Base-by-base conservation (phyloP, 2,329 filamentous ascomycete species). In the Neurospora crassa region DNA sequence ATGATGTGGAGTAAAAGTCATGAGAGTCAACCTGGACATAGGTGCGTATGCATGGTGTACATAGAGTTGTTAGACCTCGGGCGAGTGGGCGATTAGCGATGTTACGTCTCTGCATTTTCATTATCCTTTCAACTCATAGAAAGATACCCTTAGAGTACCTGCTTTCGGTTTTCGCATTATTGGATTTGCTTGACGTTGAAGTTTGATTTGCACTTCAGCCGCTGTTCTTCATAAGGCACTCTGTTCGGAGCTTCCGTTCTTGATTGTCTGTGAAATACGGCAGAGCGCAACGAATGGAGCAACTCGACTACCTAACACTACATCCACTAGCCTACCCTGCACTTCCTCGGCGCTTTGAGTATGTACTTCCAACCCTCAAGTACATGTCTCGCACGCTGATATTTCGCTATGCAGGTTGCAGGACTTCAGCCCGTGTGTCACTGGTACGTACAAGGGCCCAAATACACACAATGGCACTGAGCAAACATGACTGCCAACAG, bases 1-100 rank as follows among this genome's bases (percentile, higher is more conserved):
- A 63, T 63, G 12, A 7, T 59, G 24, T 76, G 76, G 53, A 63
- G 7, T 63, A 7, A 59, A 24, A 59, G 12, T 34, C 47, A 34
- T 18, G 34, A 34, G 18, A 59, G 47, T 2, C 47, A 59, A 29
- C 12, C 24, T 20, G 20, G 8, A 29, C 12, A 53, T 7, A 14
- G 47, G 53, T 63, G 53, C 24, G 53, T 63, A 63, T 63, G 14
- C 24, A 63, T 34, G 53, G 16, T 37, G 34, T 37, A 63, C 10
- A 29, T 63, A 63, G 24, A 34, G 6, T 63, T 63, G 24, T 24
- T 63, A 63, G 1, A 34, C 53, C 53, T 34, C 14, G 24, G 1
- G 34, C 34, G 34, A 37, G 34, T 20, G 11, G 29, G 47, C 24
- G 47, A 34, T 59, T 2, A 59, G 47, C 24, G 24, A 59, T 34